phyloP scores from a whole-genome alignment of 805 yeast species.

The Isabelozyma gotoi region DNA sequence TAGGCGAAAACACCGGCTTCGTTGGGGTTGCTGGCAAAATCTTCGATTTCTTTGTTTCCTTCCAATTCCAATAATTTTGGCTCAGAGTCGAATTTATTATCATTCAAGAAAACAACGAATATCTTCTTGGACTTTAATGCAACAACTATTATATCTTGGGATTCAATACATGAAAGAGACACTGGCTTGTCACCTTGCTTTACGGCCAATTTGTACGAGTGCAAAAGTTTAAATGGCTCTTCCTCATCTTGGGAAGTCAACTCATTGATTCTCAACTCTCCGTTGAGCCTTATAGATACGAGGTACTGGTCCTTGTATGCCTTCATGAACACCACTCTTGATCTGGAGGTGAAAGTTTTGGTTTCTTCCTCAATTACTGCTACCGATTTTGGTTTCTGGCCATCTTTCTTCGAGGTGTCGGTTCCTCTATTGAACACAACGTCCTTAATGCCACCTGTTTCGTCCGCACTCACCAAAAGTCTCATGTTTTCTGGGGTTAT shows the following conservation, averaged over 20 bases:
- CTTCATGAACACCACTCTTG: slow-evolving; percentile 35
- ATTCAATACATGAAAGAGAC: slow-evolving; percentile 25
- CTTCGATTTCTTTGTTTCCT: slow-evolving; percentile 45
- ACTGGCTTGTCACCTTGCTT: slow-evolving; percentile 26
- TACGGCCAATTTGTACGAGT: slow-evolving; percentile 24
- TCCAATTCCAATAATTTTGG: slow-evolving; percentile 34
- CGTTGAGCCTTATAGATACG: slow-evolving; percentile 44
- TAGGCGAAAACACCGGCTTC: slow-evolving; percentile 60
- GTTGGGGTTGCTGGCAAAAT: slow-evolving; percentile 49
- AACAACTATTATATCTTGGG: slow-evolving; percentile 33
- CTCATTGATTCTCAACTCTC: slow-evolving; percentile 42
- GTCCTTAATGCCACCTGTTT: slow-evolving; percentile 66
- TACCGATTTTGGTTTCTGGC: slow-evolving; percentile 60
- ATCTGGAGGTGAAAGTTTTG: slow-evolving; percentile 21
- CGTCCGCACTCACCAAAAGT: slow-evolving; percentile 62
- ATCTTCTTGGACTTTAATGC: slow-evolving; percentile 49
- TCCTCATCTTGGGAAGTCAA: slow-evolving; percentile 21
- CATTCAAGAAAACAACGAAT: slow-evolving; percentile 35
- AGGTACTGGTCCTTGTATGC: slow-evolving; percentile 32
- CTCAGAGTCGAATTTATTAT: slow-evolving; percentile 21
- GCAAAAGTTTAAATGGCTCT: slow-evolving; percentile 38
- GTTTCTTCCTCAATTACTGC: slow-evolving; percentile 38
- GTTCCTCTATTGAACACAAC: slow-evolving; percentile 65
- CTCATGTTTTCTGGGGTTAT: slow-evolving; percentile 44
- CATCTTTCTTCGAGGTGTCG: slow-evolving; percentile 73